These are phyloP conservation scores for Tetragonia tetragonoides DNA, from an alignment of 148 eudicot species.

Conservation along the genomic window DNA sequence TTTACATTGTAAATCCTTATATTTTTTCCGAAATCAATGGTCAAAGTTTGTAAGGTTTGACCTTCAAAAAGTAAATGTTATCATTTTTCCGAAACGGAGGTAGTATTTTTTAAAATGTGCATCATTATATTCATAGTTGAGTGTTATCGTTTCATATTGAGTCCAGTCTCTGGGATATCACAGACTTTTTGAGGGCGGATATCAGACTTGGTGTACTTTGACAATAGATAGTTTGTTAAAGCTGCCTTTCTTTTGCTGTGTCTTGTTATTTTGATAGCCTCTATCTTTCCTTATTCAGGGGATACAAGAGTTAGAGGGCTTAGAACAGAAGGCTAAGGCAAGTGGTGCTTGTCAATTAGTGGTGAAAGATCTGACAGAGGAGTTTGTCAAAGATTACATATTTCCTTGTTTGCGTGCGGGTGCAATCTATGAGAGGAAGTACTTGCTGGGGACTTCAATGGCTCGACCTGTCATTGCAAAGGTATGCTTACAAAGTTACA, in stretches of 20 bases:
- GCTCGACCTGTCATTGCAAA: constrained; percentile 99
- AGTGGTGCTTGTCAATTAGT: constrained; percentile 97
- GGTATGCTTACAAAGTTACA: constrained; percentile 34
- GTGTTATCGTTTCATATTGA: background rate
- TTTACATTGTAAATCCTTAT: no score
- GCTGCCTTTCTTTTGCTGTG: constrained; percentile 2
- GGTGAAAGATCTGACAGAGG: constrained; percentile 94
- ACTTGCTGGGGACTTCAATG: constrained; percentile 97
- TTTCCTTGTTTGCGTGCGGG: constrained; percentile 98
- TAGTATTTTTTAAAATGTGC: background rate
- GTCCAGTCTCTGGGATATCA: background rate
- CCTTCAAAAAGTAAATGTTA: no score
- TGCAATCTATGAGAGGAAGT: constrained; percentile 92
- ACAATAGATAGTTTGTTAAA: background rate
- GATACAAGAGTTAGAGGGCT: constrained; percentile 72
- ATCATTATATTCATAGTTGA: background rate
- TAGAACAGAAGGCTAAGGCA: constrained; percentile 94
- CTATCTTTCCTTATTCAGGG: constrained; percentile 46
- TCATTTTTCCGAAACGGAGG: no score
- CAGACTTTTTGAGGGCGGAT: no score
- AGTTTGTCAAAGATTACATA: constrained; percentile 85
- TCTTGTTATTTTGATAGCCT: background rate
- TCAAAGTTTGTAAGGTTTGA: no score
- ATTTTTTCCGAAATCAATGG: no score
- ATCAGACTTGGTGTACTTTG: background rate